Conservation (phyloP, 1,284 basidiomycete species). For the Naganishia sp. region DNA sequence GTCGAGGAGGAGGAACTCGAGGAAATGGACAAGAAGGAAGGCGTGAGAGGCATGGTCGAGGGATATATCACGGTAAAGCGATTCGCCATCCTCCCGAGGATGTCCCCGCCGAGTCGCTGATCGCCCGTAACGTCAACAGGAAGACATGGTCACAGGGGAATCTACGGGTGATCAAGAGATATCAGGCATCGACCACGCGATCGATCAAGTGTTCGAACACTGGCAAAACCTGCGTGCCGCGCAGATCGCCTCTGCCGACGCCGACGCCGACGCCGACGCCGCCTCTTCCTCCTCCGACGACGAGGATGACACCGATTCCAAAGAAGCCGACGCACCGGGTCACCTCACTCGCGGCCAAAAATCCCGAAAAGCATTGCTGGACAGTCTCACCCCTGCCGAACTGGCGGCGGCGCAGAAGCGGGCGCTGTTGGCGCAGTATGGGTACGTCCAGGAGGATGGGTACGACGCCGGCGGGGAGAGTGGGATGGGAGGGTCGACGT, state of each 20-base stretch:
- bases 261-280: conserved; percentile 7
- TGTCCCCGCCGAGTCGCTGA: not conserved
- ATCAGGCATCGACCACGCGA: conserved; percentile 39
- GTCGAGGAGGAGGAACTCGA: conserved; percentile 54
- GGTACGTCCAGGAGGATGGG: conserved; percentile 48
- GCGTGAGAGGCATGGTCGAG: conserved; percentile 53
- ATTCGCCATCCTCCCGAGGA: not conserved
- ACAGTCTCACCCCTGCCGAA: conserved; percentile 48
- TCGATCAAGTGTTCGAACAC: conserved; percentile 44
- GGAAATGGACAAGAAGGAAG: conserved; percentile 52
- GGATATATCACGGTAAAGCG: conserved; percentile 44
- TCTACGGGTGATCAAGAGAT: conserved; percentile 29
- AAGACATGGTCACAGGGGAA: conserved; percentile 24
- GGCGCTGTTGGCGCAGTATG: conserved; percentile 51
- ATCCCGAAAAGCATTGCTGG: conserved; percentile 38
- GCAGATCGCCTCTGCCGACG: conserved; percentile 33
- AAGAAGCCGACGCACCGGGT: not conserved
- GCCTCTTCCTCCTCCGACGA: not conserved
- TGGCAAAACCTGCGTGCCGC: conserved; percentile 39
- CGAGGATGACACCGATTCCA: conserved; percentile 7
- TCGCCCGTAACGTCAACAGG: conserved; percentile 2
- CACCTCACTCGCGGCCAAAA: conserved; percentile 21
- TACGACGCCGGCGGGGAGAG: conserved; percentile 32
- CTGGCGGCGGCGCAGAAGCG: conserved; percentile 43
- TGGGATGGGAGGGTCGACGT: conserved; percentile 31